Conservation (phyloP, 179 eudicot genomes). For the Sideroxylon spinosum region DNA sequence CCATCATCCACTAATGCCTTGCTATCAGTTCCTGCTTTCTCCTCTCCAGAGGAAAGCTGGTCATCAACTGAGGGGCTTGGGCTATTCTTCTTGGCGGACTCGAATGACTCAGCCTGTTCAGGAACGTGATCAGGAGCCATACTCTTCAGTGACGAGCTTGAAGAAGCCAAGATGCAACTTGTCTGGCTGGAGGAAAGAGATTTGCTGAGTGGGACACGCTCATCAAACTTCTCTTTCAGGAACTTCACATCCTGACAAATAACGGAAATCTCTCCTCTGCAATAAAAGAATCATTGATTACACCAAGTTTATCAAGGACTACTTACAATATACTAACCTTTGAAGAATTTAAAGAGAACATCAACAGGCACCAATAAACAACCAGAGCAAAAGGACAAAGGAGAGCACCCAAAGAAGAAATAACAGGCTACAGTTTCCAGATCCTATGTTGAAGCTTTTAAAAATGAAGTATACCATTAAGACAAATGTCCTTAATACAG, state of each 20-base stretch:
- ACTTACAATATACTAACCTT: not conserved
- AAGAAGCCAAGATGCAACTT: conserved; percentile 50
- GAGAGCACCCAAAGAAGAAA: not conserved
- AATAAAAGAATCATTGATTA: conserved; percentile 9
- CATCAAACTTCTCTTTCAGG: conserved; percentile 68
- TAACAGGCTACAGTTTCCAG: not conserved
- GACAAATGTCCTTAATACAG: not conserved
- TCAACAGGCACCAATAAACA: not conserved
- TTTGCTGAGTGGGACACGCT: conserved; percentile 47
- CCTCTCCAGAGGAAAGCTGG: conserved; percentile 16
- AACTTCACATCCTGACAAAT: conserved; percentile 70
- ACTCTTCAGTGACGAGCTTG: conserved; percentile 47
- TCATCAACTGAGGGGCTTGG: conserved; percentile 22
- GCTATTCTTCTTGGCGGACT: conserved; percentile 21
- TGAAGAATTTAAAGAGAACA: not conserved
- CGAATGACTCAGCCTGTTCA: conserved; percentile 24
- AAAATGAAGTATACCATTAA: not conserved
- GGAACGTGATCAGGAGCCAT: conserved; percentile 28
- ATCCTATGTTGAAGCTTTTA: not conserved
- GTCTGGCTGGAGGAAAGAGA: conserved; percentile 53
- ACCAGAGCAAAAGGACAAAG: conserved; percentile 1
- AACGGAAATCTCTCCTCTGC: conserved; percentile 91
- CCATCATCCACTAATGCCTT: conserved; percentile 35
- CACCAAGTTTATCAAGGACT: not conserved
- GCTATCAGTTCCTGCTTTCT: not conserved